Conservation (phyloP, 2,329 filamentous ascomycete genomes). For the Pseudogymnoascus sp. region DNA sequence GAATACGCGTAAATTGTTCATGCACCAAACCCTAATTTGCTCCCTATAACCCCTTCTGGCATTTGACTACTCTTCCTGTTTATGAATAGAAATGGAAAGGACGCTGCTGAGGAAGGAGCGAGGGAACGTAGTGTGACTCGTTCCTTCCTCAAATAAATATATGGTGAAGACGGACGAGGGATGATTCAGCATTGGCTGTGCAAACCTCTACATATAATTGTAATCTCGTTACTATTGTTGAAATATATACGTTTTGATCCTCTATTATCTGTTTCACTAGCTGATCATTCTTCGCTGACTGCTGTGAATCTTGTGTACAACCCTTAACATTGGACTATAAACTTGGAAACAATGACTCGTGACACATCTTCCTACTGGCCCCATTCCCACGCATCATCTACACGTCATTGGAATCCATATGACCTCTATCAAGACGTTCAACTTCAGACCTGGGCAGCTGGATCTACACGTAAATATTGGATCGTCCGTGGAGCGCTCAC, state of each 20-base stretch:
- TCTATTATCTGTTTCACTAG: no score
- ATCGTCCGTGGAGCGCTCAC: background rate
- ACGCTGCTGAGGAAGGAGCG: no score
- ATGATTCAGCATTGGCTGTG: no score
- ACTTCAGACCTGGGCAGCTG: constrained; percentile 1
- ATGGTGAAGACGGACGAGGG: no score
- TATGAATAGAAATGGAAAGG: background rate
- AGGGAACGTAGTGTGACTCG: no score
- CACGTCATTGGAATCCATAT: background rate
- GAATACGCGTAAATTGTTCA: background rate
- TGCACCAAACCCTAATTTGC: background rate
- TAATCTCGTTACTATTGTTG: no score
- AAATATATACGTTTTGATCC: no score
- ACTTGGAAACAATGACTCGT: background rate
- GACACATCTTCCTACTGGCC: background rate
- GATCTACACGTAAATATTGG: constrained; percentile 4
- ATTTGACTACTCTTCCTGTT: background rate
- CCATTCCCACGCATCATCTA: background rate
- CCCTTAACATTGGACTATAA: background rate
- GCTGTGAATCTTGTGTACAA: no score
- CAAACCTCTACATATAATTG: no score
- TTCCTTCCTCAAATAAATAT: no score
- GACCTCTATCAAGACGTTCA: background rate
- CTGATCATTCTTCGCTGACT: no score
- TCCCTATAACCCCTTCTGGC: background rate